Conservation (phyloP, 192 early-diverging fungal species). For the Mortierella alpina region DNA sequence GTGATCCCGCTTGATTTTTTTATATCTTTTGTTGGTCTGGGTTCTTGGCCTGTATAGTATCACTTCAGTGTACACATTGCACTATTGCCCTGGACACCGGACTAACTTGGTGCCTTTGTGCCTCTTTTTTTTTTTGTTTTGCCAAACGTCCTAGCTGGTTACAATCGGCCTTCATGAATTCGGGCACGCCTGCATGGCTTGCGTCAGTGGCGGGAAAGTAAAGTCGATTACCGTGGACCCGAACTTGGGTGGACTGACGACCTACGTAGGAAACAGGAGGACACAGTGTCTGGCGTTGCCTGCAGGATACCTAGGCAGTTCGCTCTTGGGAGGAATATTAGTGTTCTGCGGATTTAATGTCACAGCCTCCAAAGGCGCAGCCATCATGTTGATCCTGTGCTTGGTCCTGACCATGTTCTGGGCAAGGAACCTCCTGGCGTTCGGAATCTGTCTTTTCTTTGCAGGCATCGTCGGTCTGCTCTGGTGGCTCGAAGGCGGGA, state of each 20-base stretch:
- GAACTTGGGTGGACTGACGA: slow-evolving; percentile 90
- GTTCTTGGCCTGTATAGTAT: too few relatives aligned
- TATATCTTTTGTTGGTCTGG: too few relatives aligned
- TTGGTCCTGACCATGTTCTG: slow-evolving; percentile 87
- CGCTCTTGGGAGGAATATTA: slow-evolving; percentile 91
- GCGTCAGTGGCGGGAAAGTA: slow-evolving; percentile 90
- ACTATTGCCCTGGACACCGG: too few relatives aligned
- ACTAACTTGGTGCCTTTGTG: neutral
- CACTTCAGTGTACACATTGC: too few relatives aligned
- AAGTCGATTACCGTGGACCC: slow-evolving; percentile 92
- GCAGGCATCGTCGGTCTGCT: slow-evolving; percentile 83
- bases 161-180: slow-evolving; percentile 97
- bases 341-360: slow-evolving; percentile 94
- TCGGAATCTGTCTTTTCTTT: slow-evolving; percentile 84
- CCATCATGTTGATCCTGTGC: slow-evolving; percentile 86
- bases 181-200: slow-evolving; percentile 89
- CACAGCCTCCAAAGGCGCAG: slow-evolving; percentile 85
- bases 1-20: too few relatives aligned
- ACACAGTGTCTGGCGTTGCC: slow-evolving; percentile 86
- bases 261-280: slow-evolving; percentile 60
- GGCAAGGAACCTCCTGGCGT: slow-evolving; percentile 91
- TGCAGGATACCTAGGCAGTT: slow-evolving; percentile 91
- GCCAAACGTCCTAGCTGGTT: slow-evolving; percentile 66
- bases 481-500: slow-evolving; percentile 84
- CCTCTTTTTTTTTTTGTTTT: neutral